These are phyloP conservation scores for Trypanosoma conorhini DNA, from an alignment of 208 protist species.

Conservation along the genomic window DNA sequence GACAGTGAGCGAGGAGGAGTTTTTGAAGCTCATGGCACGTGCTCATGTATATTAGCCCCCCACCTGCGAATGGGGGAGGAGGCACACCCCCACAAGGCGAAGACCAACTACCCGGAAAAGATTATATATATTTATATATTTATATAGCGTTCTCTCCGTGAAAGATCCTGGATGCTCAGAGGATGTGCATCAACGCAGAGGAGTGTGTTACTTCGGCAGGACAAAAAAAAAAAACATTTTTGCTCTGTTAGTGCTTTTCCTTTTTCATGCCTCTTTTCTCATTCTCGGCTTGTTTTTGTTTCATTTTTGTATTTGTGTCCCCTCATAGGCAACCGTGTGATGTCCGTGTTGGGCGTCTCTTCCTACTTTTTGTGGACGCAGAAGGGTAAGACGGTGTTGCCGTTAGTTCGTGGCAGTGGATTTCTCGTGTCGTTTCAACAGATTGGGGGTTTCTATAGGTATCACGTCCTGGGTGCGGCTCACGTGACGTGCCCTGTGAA, in stretches of 20 bases:
- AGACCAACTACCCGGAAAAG: background rate
- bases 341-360: conserved; percentile 78
- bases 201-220: too few species aligned
- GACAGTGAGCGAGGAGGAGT: conserved; percentile 93
- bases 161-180: too few species aligned
- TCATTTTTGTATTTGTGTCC: background rate
- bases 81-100: background rate
- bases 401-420: conserved; percentile 82
- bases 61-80: background rate
- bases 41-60: conserved; percentile 77
- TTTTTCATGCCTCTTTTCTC: conserved; percentile 4
- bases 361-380: conserved; percentile 91
- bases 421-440: conserved; percentile 75
- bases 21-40: conserved; percentile 97
- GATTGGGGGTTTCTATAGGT: conserved; percentile 68
- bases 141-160: too few species aligned
- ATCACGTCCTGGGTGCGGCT: conserved; percentile 82
- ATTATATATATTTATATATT: background rate
- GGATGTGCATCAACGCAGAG: too few species aligned
- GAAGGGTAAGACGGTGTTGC: conserved; percentile 82
- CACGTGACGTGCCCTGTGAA: conserved; percentile 82
- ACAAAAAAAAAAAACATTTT: background rate
- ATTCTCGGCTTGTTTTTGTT: conserved; percentile 6
- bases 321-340: conserved; percentile 18
- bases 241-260: conserved; percentile 1